Conservation (phyloP, 2,329 filamentous ascomycete genomes). For the Knufia petricola region DNA sequence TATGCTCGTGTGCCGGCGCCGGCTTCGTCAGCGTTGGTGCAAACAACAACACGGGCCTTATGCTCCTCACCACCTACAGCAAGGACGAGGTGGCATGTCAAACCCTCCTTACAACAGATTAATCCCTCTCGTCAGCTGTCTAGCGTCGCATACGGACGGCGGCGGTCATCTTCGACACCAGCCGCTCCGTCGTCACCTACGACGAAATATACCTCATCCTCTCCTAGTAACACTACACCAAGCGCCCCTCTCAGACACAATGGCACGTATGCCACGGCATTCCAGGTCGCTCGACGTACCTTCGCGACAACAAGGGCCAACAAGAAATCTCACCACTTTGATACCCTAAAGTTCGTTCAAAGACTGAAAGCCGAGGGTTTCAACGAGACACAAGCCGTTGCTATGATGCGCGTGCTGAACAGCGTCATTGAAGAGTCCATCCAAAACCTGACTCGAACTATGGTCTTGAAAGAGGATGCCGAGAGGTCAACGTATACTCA, state of each 20-base stretch:
- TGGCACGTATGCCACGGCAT: conserved; percentile 39
- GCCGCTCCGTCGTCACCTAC: not conserved
- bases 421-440: conserved; percentile 98
- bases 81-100: conserved; percentile 6
- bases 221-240: conserved; percentile 9
- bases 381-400: conserved; percentile 85
- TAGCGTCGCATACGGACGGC: conserved; percentile 1
- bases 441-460: conserved; percentile 91
- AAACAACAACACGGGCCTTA: conserved; percentile 13
- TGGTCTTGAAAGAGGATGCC: conserved; percentile 82
- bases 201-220: conserved; percentile 5
- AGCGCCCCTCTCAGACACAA: conserved; percentile 33
- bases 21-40: conserved; percentile 12
- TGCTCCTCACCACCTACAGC: conserved; percentile 7
- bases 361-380: conserved; percentile 83
- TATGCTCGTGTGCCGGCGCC: conserved; percentile 34
- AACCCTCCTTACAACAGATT: conserved; percentile 9
- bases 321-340: conserved; percentile 84
- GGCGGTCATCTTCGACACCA: conserved; percentile 1
- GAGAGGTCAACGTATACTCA: conserved; percentile 55
- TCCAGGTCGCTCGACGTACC: conserved; percentile 32
- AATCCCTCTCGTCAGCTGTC: conserved; percentile 11
- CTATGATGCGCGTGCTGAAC: conserved; percentile 97
- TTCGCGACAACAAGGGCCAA: conserved; percentile 56
- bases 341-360: conserved; percentile 95